Percentiles rank a stretch among this genome's conserved stretches.
Evolutionary conservation across 1,139 yeast genomes (phyloP).

Genomic region (Blastobotrys petasosporus): DNA sequence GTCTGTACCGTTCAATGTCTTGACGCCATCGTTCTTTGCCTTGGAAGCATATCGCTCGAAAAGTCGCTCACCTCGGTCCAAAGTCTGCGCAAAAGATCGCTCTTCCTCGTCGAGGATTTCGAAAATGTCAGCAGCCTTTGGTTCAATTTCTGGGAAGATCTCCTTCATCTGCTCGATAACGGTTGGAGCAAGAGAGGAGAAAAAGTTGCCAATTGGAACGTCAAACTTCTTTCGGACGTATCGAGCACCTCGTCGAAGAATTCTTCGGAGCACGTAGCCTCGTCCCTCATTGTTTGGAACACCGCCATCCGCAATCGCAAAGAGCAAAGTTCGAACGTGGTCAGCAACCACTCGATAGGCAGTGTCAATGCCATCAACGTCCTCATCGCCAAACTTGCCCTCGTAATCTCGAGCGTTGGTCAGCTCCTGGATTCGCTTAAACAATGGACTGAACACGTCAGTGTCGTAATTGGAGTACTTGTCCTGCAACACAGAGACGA

Average conservation of each 20-base stretch:
- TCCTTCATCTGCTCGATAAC: slow-evolving; percentile 82
- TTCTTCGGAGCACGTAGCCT: slow-evolving; percentile 95
- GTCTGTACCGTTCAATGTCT: slow-evolving; percentile 81
- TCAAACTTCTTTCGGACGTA: slow-evolving; percentile 94
- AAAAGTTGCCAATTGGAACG: slow-evolving; percentile 90
- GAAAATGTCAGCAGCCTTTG: slow-evolving; percentile 66
- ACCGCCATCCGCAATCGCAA: slow-evolving; percentile 97
- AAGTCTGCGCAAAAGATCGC: slow-evolving; percentile 85
- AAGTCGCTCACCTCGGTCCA: slow-evolving; percentile 96
- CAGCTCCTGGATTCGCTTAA: slow-evolving; percentile 77
- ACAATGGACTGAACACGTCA: slow-evolving; percentile 88
- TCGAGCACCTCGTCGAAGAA: slow-evolving; percentile 95
- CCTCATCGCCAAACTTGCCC: slow-evolving; percentile 91
- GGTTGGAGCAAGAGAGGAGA: slow-evolving; percentile 87
- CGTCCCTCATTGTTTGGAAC: slow-evolving; percentile 99
- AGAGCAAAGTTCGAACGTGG: slow-evolving; percentile 93
- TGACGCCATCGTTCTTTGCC: slow-evolving; percentile 70
- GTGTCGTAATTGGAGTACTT: slow-evolving; percentile 93
- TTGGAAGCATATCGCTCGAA: slow-evolving; percentile 87
- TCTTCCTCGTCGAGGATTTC: slow-evolving; percentile 96
- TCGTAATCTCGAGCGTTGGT: slow-evolving; percentile 87
- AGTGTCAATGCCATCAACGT: slow-evolving; percentile 89
- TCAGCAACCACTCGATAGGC: slow-evolving; percentile 98
- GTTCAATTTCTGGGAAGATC: slow-evolving; percentile 83
- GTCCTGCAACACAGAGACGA: slow-evolving; percentile 89